phyloP scores from a whole-genome alignment of 768 basidiomycete genomes.

The Filobasidium wieringae region DNA sequence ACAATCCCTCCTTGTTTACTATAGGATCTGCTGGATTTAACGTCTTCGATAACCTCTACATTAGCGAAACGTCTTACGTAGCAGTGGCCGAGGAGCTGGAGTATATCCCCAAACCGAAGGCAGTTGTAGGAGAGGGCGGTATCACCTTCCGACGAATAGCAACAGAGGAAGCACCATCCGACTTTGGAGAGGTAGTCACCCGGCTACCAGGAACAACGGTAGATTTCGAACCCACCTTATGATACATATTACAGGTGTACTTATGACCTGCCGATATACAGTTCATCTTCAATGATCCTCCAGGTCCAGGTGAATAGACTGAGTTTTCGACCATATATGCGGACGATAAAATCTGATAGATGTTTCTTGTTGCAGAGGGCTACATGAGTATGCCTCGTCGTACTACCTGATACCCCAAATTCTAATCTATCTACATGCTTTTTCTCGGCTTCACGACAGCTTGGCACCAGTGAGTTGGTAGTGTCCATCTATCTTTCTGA shows the following conservation, averaged over 20 bases:
- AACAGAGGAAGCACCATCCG: not conserved
- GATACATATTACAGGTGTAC: not conserved
- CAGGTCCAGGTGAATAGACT: constrained; percentile 1
- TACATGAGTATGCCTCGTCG: constrained; percentile 2
- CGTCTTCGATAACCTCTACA: constrained; percentile 11
- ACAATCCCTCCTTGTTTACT: too few species aligned
- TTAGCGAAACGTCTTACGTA: not conserved
- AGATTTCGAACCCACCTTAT: too few species aligned
- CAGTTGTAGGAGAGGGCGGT: not conserved
- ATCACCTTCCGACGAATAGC: not conserved
- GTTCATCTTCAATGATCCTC: constrained; percentile 15
- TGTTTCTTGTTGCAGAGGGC: not conserved
- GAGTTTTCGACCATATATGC: not conserved
- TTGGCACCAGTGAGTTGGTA: not conserved
- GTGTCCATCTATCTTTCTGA: too few species aligned
- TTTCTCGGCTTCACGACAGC: not conserved
- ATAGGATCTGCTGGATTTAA: constrained; percentile 1
- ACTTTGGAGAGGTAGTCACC: constrained; percentile 1
- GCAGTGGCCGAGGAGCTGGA: constrained; percentile 1
- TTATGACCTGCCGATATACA: not conserved
- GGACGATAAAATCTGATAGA: not conserved
- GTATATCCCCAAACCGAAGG: not conserved
- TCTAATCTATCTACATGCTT: too few species aligned
- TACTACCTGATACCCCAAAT: too few species aligned
- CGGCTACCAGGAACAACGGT: constrained; percentile 6